These are phyloP conservation scores for Podospora pseudopauciseta DNA, from an alignment of 495 filamentous ascomycete species.

Conservation along the genomic window DNA sequence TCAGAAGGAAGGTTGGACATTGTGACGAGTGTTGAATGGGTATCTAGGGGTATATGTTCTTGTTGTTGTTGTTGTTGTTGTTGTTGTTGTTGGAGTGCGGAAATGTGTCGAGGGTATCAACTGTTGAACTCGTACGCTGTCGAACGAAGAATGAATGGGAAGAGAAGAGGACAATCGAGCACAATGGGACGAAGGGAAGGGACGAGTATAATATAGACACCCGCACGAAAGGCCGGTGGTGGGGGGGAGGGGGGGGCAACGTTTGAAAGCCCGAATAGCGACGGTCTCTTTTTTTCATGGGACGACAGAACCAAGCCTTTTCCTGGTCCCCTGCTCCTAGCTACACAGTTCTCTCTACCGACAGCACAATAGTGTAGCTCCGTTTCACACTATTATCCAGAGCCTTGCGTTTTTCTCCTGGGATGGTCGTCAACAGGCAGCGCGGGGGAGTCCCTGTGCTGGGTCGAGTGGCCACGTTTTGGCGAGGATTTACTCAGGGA, in stretches of 20 bases:
- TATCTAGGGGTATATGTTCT: constrained; percentile 4
- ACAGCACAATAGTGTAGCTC: constrained; percentile 12
- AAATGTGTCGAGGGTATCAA: constrained; percentile 14
- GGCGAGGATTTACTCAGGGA: constrained; percentile 19
- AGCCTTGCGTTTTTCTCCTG: neutral
- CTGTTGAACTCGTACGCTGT: constrained; percentile 14
- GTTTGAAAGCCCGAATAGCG: constrained; percentile 6
- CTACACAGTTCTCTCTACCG: constrained; percentile 15
- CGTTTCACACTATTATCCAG: constrained; percentile 13
- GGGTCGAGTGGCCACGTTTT: constrained; percentile 24
- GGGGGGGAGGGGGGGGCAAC: constrained; percentile 8
- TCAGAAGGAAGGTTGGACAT: constrained; percentile 87
- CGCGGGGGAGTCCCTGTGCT: constrained; percentile 14
- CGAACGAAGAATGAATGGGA: constrained; percentile 12
- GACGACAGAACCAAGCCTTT: constrained; percentile 2
- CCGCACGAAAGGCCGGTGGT: constrained; percentile 4
- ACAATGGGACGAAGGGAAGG: constrained; percentile 12
- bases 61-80: neutral
- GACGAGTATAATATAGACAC: constrained; percentile 19
- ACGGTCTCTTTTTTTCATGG: neutral
- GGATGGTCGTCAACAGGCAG: constrained; percentile 13
- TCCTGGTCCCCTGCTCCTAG: constrained; percentile 7
- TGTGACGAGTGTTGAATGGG: constrained; percentile 24
- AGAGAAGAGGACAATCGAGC: constrained; percentile 6
- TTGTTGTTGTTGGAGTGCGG: constrained; percentile 3